Percentiles rank a stretch among this genome's conserved stretches.
Conservation (phyloP, 306 rosid genomes). For the Vigna mungo region DNA sequence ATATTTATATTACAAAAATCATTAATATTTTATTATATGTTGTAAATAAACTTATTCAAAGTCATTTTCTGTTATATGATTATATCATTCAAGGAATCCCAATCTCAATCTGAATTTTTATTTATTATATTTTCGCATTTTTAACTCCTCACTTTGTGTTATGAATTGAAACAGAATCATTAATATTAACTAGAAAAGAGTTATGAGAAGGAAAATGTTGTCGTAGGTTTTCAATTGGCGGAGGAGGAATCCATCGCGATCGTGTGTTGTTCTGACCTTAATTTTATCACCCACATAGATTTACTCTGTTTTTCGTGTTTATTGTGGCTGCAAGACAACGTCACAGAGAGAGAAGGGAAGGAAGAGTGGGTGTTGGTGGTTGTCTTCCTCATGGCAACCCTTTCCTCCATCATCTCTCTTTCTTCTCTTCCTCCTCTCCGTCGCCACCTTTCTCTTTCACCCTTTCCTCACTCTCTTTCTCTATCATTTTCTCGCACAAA, state of each 20-base stretch:
- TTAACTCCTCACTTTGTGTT: too few relatives aligned
- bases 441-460: slow-evolving; percentile 38
- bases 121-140: too few relatives aligned
- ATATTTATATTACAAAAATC: too few relatives aligned
- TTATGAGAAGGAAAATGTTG: too few relatives aligned
- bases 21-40: too few relatives aligned
- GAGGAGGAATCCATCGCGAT: not conserved
- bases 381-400: slow-evolving; percentile 71
- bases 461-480: slow-evolving; percentile 20
- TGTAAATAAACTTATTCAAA: too few relatives aligned
- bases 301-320: not conserved
- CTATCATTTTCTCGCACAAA: slow-evolving; percentile 42
- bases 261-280: not conserved
- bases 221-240: not conserved
- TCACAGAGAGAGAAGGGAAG: slow-evolving; percentile 17
- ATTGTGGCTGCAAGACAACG: slow-evolving; percentile 42
- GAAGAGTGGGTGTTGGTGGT: slow-evolving; percentile 44
- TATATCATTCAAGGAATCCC: too few relatives aligned
- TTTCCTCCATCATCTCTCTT: slow-evolving; percentile 66
- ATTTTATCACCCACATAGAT: slow-evolving; percentile 13
- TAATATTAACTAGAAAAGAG: too few relatives aligned
- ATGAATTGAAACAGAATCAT: too few relatives aligned
- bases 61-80: too few relatives aligned
- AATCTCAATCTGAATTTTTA: too few relatives aligned
- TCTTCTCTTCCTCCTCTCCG: slow-evolving; percentile 55